These are phyloP conservation scores for Royoungia palumana DNA, from an alignment of 768 basidiomycete species.

Conservation along the genomic window DNA sequence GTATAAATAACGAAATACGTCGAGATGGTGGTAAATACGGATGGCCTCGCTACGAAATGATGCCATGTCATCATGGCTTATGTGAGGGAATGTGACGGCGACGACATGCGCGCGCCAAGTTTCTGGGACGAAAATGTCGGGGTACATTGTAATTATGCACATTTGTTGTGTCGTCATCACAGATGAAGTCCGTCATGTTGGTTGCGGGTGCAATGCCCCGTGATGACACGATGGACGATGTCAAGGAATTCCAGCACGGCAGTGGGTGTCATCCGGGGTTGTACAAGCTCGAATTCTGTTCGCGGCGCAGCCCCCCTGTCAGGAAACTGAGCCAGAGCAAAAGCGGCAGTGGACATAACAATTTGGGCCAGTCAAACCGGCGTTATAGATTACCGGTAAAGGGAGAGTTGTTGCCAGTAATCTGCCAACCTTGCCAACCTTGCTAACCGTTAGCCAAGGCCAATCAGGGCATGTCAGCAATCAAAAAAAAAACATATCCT, in stretches of 20 bases:
- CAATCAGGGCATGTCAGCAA: constrained; percentile 5
- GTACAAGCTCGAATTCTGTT: too few relatives aligned
- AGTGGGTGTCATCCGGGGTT: too few relatives aligned
- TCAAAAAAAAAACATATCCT: constrained; percentile 2
- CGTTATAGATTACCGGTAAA: too few relatives aligned
- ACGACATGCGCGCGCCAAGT: too few relatives aligned
- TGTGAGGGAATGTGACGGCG: background rate
- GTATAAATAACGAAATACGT: background rate
- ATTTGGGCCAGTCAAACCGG: too few relatives aligned
- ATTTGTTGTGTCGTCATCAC: constrained; percentile 11
- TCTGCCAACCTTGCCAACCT: constrained; percentile 21
- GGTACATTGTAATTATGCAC: background rate
- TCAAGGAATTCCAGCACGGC: too few relatives aligned
- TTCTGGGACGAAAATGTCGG: too few relatives aligned
- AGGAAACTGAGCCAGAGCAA: too few relatives aligned
- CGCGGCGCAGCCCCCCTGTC: too few relatives aligned
- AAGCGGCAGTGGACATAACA: too few relatives aligned
- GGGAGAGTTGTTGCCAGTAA: background rate
- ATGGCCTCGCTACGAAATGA: background rate
- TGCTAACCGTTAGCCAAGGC: background rate
- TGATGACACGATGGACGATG: too few relatives aligned
- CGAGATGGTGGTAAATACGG: background rate
- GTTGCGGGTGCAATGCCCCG: too few relatives aligned
- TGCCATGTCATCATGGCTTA: background rate
- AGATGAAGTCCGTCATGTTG: background rate